phyloP scores from a whole-genome alignment of 1,284 basidiomycete genomes.

The Ceratobasidium papillatum region DNA sequence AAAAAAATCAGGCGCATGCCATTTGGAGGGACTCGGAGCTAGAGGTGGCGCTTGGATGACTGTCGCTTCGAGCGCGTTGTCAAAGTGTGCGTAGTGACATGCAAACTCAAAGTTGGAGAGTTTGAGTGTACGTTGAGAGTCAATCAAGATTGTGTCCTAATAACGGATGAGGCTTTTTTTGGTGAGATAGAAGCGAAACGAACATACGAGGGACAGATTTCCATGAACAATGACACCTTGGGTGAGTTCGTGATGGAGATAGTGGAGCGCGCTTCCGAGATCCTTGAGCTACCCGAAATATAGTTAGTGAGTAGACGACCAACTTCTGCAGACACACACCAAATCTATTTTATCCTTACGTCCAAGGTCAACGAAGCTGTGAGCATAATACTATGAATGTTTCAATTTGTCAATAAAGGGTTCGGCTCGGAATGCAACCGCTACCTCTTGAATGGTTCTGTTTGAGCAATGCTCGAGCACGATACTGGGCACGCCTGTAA shows the following conservation, averaged over 20 bases:
- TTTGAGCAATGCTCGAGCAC: conserved; percentile 1
- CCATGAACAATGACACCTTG: conserved; percentile 19
- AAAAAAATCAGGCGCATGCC: conserved; percentile 29
- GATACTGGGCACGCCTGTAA: background rate
- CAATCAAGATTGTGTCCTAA: conserved; percentile 1
- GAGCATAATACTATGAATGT: background rate
- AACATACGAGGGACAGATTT: background rate
- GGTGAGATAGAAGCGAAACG: too few relatives aligned
- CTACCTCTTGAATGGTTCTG: conserved; percentile 8
- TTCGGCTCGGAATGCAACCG: background rate
- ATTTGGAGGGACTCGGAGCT: background rate
- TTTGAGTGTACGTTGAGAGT: background rate
- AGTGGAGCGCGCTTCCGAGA: background rate
- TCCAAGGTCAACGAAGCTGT: background rate
- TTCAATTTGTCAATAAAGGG: background rate
- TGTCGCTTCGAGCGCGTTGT: background rate
- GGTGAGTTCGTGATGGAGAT: background rate
- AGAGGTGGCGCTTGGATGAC: background rate
- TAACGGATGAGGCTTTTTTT: too few relatives aligned
- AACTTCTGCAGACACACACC: background rate
- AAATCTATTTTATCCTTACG: background rate
- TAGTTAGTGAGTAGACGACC: background rate
- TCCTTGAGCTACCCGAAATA: background rate
- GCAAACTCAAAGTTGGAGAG: conserved; percentile 28
- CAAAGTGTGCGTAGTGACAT: conserved; percentile 21